These are phyloP conservation scores for Pseudonectria buxi DNA, from an alignment of 2,329 filamentous ascomycete species.

Conservation along the genomic window DNA sequence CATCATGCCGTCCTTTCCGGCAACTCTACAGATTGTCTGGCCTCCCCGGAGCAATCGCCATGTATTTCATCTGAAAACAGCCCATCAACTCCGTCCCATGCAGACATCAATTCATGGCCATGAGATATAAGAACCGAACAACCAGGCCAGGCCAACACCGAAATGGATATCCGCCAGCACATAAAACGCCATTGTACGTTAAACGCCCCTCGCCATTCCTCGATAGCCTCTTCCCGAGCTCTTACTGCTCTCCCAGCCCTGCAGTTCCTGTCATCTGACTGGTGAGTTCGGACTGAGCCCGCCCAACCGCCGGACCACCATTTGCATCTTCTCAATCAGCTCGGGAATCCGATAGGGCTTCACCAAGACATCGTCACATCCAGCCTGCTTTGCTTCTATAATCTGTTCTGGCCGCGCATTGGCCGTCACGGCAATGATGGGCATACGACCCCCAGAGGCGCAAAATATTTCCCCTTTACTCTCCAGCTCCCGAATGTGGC, in stretches of 20 bases:
- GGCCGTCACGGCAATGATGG: conserved; percentile 61
- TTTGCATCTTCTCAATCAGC: conserved; percentile 52
- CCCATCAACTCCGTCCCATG: too few relatives aligned
- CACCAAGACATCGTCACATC: conserved; percentile 60
- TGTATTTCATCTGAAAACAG: too few relatives aligned
- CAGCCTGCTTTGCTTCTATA: conserved; percentile 41
- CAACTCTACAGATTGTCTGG: too few relatives aligned
- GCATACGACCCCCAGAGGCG: conserved; percentile 42
- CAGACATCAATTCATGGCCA: too few relatives aligned
- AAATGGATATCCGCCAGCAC: too few relatives aligned
- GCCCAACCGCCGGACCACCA: conserved; percentile 33
- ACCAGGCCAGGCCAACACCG: too few relatives aligned
- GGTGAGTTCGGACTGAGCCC: conserved; percentile 23
- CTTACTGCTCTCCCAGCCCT: conserved; percentile 12
- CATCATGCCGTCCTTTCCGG: too few relatives aligned
- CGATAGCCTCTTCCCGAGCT: conserved; percentile 1
- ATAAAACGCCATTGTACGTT: too few relatives aligned
- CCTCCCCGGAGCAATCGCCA: too few relatives aligned
- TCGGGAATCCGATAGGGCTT: conserved; percentile 64
- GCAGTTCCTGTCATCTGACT: conserved; percentile 13
- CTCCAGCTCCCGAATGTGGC: conserved; percentile 57
- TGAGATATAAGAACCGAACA: too few relatives aligned
- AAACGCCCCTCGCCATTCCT: too few relatives aligned
- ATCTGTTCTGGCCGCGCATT: conserved; percentile 61
- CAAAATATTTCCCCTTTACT: conserved; percentile 41